A percentile compares a stretch with the other conserved stretches of the same genome.
Evolutionary conservation across 106 monocot genomes (phyloP).

Genomic region (Acanthochlamys bracteata): DNA sequence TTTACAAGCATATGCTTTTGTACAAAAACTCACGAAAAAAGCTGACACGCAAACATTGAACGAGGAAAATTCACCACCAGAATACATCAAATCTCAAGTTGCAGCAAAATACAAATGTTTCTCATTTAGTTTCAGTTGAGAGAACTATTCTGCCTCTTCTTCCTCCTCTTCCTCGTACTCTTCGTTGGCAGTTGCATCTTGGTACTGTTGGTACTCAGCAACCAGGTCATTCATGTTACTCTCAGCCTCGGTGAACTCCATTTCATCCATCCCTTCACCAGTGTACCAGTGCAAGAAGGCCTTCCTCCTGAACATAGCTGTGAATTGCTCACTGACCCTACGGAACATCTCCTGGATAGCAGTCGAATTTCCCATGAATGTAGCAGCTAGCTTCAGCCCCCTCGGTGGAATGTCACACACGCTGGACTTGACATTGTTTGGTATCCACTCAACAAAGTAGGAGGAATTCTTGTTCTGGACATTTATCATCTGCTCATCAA

Average conservation of each 20-base stretch:
- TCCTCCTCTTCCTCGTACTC: slow-evolving; percentile 34
- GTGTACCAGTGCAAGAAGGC: slow-evolving; percentile 82
- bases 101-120: no score
- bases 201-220: slow-evolving; percentile 68
- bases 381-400: slow-evolving; percentile 68
- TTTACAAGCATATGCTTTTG: no score
- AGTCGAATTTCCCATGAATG: slow-evolving; percentile 79
- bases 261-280: slow-evolving; percentile 73
- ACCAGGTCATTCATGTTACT: slow-evolving; percentile 74
- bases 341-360: slow-evolving; percentile 88
- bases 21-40: no score
- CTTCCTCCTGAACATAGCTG: slow-evolving; percentile 74
- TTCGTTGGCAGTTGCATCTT: slow-evolving; percentile 66
- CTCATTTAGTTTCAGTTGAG: no score
- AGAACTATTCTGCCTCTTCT: slow-evolving; percentile 1
- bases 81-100: no score
- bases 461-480: slow-evolving; percentile 86
- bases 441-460: slow-evolving; percentile 84
- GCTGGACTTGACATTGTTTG: slow-evolving; percentile 74
- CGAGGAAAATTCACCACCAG: no score
- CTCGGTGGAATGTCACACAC: slow-evolving; percentile 63
- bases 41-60: no score
- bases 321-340: slow-evolving; percentile 76
- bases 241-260: slow-evolving; percentile 76
- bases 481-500: slow-evolving; percentile 78